A percentile compares a stretch with the other conserved stretches of the same genome.
phyloP scores from a whole-genome alignment of 192 early-diverging fungal genomes.

The Podila verticillata region DNA sequence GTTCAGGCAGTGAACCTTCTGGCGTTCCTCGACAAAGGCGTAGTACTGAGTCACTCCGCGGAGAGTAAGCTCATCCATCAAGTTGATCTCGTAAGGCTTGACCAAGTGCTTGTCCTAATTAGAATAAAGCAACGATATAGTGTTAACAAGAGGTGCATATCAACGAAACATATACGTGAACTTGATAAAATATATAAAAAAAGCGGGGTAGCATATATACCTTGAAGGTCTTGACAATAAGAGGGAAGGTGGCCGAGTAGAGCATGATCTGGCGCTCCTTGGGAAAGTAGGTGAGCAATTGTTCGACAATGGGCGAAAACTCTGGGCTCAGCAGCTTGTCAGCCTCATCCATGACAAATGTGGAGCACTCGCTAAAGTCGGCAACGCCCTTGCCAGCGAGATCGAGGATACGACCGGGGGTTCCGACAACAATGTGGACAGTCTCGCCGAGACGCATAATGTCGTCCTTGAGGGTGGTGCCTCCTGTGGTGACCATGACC shows the following conservation, averaged over 20 bases:
- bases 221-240: constrained; percentile 98
- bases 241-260: constrained; percentile 97
- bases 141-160: not conserved
- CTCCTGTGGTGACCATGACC: constrained; percentile 99
- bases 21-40: constrained; percentile 98
- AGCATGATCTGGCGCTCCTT: constrained; percentile 94
- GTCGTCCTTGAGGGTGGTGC: constrained; percentile 98
- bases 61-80: constrained; percentile 99
- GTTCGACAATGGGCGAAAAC: constrained; percentile 98
- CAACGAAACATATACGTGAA: not conserved
- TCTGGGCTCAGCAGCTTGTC: constrained; percentile 99
- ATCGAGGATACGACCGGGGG: constrained; percentile 97
- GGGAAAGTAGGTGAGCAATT: constrained; percentile 91
- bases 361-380: constrained; percentile 87
- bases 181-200: not conserved
- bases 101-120: constrained; percentile 86
- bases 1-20: constrained; percentile 97
- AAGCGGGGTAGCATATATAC: constrained; percentile 10
- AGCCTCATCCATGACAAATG: constrained; percentile 99
- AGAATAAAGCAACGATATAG: not conserved
- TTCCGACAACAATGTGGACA: constrained; percentile 97
- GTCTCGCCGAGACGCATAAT: constrained; percentile 93
- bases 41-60: constrained; percentile 99
- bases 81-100: constrained; percentile 98
- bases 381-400: constrained; percentile 95